A percentile compares a stretch with the other conserved stretches of the same genome.
phyloP scores from a whole-genome alignment of 768 basidiomycete genomes.

The Tricholoma flavovirens region DNA sequence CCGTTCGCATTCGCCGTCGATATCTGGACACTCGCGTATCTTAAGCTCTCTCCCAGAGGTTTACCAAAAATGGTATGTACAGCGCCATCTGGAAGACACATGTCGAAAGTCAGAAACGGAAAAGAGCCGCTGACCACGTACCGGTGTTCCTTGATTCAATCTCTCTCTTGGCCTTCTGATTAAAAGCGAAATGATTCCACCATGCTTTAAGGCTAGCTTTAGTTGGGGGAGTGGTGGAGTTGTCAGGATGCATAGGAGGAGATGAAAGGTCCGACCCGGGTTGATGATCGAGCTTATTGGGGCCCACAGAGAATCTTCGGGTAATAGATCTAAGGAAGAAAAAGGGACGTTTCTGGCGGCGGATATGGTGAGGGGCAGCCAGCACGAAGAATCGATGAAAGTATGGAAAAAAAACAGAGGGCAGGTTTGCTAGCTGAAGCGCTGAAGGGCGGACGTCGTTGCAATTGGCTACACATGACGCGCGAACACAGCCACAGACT shows the following conservation, averaged over 20 bases:
- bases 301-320: neutral
- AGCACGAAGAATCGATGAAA: conserved; percentile 9
- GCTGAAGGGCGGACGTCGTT: conserved; percentile 5
- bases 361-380: conserved; percentile 10
- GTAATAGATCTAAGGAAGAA: conserved; percentile 10
- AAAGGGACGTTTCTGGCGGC: conserved; percentile 10
- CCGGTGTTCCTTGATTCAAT: conserved; percentile 36
- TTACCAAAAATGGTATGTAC: conserved; percentile 66
- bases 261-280: conserved; percentile 1
- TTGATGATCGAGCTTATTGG: conserved; percentile 6
- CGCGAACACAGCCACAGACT: conserved; percentile 2
- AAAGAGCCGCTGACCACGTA: conserved; percentile 18
- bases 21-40: conserved; percentile 89
- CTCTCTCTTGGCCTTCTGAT: conserved; percentile 57
- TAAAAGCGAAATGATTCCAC: conserved; percentile 74
- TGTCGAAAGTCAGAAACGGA: neutral
- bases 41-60: conserved; percentile 77
- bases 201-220: conserved; percentile 69
- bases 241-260: conserved; percentile 8
- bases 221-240: conserved; percentile 28
- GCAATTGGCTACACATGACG: conserved; percentile 5
- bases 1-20: conserved; percentile 82
- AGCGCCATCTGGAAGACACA: neutral
- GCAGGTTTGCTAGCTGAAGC: conserved; percentile 2
- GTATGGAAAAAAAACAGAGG: neutral